These are phyloP conservation scores for Mycocentrospora acerina DNA, from an alignment of 2,329 filamentous ascomycete species.

Conservation along the genomic window DNA sequence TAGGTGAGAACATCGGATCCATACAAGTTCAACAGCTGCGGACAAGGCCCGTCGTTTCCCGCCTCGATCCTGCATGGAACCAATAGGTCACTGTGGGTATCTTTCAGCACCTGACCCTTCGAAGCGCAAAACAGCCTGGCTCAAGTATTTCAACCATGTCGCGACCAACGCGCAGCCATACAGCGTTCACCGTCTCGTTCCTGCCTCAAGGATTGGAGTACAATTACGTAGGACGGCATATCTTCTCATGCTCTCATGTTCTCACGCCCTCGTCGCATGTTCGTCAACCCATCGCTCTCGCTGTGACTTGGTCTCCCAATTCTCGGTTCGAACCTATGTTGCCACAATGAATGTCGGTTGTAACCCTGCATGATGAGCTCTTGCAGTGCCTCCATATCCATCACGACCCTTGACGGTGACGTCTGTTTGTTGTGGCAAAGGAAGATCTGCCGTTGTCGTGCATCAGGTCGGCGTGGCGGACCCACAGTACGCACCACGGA, in stretches of 20 bases:
- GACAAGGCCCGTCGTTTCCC: slow-evolving; percentile 11
- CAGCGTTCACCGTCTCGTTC: slow-evolving; percentile 15
- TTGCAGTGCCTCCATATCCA: neutral
- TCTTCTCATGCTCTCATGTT: slow-evolving; percentile 6
- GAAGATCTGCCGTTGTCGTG: slow-evolving; percentile 12
- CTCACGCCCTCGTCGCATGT: slow-evolving; percentile 5
- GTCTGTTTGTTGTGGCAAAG: slow-evolving; percentile 17
- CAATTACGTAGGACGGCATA: slow-evolving; percentile 30
- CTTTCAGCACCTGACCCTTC: slow-evolving; percentile 33
- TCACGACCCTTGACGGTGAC: slow-evolving; percentile 9
- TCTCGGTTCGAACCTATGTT: slow-evolving; percentile 5
- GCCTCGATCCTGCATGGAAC: slow-evolving; percentile 25
- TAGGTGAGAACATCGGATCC: neutral
- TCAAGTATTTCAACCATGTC: slow-evolving; percentile 16
- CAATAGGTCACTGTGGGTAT: slow-evolving; percentile 22
- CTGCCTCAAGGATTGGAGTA: slow-evolving; percentile 13
- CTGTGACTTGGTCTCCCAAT: slow-evolving; percentile 9
- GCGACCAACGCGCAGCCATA: slow-evolving; percentile 23
- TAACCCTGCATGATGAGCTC: neutral
- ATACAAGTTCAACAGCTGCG: slow-evolving; percentile 6
- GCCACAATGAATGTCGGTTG: slow-evolving; percentile 13
- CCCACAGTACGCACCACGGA: slow-evolving; percentile 8
- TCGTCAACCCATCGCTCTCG: slow-evolving; percentile 5
- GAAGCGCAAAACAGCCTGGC: slow-evolving; percentile 24
- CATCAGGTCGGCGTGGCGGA: slow-evolving; percentile 18